A percentile compares a stretch with the other conserved stretches of the same genome.
phyloP scores from a whole-genome alignment of 1,284 basidiomycete genomes.

The Pseudozyma sp. region DNA sequence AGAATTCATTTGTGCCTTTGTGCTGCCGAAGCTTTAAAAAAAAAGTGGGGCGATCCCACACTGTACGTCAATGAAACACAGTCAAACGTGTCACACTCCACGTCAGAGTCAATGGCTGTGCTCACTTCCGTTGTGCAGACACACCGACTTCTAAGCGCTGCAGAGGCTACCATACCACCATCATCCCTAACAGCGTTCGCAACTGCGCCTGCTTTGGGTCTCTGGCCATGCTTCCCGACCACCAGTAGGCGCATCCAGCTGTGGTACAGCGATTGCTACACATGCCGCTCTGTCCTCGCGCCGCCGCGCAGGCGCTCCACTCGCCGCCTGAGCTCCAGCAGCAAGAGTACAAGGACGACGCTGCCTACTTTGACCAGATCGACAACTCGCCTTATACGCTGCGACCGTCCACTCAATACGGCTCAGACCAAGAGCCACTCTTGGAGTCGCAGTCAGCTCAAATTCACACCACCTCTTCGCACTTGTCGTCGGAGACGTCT shows the following conservation, averaged over 20 bases:
- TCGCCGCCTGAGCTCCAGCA: constrained; percentile 13
- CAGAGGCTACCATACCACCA: too few relatives aligned
- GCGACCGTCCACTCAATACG: constrained; percentile 5
- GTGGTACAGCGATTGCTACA: neutral
- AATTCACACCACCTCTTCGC: neutral
- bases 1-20: too few relatives aligned
- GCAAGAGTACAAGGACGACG: constrained; percentile 20
- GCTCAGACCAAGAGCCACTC: constrained; percentile 19
- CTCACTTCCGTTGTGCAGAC: too few relatives aligned
- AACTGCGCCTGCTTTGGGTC: too few relatives aligned
- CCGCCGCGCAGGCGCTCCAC: constrained; percentile 19
- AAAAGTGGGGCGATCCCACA: too few relatives aligned
- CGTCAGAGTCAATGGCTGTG: too few relatives aligned
- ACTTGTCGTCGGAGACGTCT: neutral
- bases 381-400: constrained; percentile 14
- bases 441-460: neutral
- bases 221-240: constrained; percentile 7
- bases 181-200: too few relatives aligned
- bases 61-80: too few relatives aligned
- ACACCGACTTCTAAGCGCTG: too few relatives aligned
- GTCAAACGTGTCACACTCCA: too few relatives aligned
- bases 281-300: constrained; percentile 29
- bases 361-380: constrained; percentile 18
- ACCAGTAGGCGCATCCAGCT: neutral
- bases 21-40: too few relatives aligned